These are phyloP conservation scores for Aspergillus nomiae DNA, from an alignment of 2,329 filamentous ascomycete genomes.

Conservation along the genomic window DNA sequence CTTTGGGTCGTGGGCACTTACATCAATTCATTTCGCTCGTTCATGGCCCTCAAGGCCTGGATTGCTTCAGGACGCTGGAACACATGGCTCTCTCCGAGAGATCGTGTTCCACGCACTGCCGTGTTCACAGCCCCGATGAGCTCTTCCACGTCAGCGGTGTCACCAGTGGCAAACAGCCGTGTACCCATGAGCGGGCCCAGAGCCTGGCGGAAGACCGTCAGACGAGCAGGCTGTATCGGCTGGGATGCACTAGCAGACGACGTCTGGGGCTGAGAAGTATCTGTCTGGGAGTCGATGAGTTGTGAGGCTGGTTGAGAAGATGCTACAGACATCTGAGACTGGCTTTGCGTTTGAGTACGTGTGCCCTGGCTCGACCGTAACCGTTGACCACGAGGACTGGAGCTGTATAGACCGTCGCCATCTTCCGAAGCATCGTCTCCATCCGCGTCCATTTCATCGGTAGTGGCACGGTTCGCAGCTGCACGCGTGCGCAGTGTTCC, in stretches of 20 bases:
- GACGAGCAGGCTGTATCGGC: constrained; percentile 56
- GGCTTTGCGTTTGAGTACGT: constrained; percentile 44
- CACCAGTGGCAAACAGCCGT: constrained; percentile 76
- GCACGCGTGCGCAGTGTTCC: constrained; percentile 37
- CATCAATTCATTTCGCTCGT: constrained; percentile 89
- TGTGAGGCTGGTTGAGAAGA: constrained; percentile 80
- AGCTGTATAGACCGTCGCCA: constrained; percentile 56
- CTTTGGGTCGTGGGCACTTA: constrained; percentile 54
- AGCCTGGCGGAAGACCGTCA: constrained; percentile 74
- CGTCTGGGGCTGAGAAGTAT: constrained; percentile 51
- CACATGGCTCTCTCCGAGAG: constrained; percentile 52
- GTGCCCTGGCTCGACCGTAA: constrained; percentile 40
- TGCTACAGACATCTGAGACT: constrained; percentile 68
- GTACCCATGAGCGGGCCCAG: constrained; percentile 83
- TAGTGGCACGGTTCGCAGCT: constrained; percentile 38
- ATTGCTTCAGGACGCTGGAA: constrained; percentile 75
- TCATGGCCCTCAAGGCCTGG: constrained; percentile 76
- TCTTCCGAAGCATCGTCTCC: constrained; percentile 56
- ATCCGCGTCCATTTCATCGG: constrained; percentile 47
- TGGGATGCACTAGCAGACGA: constrained; percentile 40
- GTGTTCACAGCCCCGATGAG: constrained; percentile 80
- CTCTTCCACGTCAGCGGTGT: constrained; percentile 73
- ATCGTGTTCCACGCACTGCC: constrained; percentile 54
- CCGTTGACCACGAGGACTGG: constrained; percentile 49
- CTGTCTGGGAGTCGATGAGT: constrained; percentile 57